These are phyloP conservation scores for Aspergillus carlsbadensis DNA, from an alignment of 495 filamentous ascomycete species.

Conservation along the genomic window DNA sequence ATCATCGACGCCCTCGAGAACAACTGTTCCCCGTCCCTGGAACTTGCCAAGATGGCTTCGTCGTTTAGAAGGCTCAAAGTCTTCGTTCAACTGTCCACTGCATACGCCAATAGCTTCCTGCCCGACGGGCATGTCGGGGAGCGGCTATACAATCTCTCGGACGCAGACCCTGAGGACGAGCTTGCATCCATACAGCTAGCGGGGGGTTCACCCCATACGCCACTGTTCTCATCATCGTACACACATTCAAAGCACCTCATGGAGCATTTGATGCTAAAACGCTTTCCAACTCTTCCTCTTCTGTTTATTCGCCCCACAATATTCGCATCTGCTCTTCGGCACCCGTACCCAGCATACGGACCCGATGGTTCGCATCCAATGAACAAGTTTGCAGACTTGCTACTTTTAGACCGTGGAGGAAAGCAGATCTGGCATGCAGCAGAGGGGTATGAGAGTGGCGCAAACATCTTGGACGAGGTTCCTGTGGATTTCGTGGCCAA, in stretches of 20 bases:
- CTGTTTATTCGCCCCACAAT: conserved; percentile 41
- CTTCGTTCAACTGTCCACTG: conserved; percentile 37
- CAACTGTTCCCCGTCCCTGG: conserved; percentile 38
- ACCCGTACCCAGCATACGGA: conserved; percentile 40
- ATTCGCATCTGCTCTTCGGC: conserved; percentile 37
- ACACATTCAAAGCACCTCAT: conserved; percentile 40
- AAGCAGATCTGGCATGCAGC: conserved; percentile 37
- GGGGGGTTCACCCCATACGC: conserved; percentile 19
- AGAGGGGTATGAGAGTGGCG: conserved; percentile 29
- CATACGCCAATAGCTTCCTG: conserved; percentile 38
- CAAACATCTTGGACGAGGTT: conserved; percentile 40
- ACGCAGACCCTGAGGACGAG: conserved; percentile 34
- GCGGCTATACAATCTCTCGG: conserved; percentile 24
- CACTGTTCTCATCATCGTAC: conserved; percentile 36
- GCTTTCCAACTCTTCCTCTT: conserved; percentile 32
- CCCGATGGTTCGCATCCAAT: conserved; percentile 34
- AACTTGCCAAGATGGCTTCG: conserved; percentile 32
- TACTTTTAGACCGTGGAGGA: conserved; percentile 25
- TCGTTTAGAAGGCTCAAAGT: conserved; percentile 32
- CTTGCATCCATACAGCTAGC: conserved; percentile 27
- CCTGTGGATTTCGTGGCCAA: conserved; percentile 44
- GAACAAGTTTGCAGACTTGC: conserved; percentile 34
- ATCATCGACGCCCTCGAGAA: conserved; percentile 34
- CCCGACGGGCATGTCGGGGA: conserved; percentile 36
- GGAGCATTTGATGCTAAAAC: conserved; percentile 33